Percentiles rank a stretch among this genome's conserved stretches.
phyloP scores from a whole-genome alignment of 2,329 filamentous ascomycete species.

The Apiospora hydei region DNA sequence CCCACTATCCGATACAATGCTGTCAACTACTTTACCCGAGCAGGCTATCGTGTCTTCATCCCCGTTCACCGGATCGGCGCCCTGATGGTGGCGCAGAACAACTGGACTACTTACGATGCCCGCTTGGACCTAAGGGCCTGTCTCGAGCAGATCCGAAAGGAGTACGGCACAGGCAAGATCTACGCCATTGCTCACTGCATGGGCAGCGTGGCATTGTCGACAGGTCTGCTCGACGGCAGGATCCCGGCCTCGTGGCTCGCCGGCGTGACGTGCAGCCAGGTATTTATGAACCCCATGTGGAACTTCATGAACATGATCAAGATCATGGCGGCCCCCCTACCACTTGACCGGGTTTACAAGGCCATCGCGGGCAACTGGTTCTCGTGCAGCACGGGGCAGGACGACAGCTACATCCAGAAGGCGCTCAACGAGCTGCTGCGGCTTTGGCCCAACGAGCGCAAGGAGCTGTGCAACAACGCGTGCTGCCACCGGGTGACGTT shows the following conservation, averaged over 20 bases:
- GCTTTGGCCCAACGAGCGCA: constrained; percentile 60
- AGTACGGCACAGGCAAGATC: constrained; percentile 46
- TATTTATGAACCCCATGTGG: constrained; percentile 70
- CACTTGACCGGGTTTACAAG: constrained; percentile 58
- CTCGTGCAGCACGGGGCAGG: constrained; percentile 54
- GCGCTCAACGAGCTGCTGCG: constrained; percentile 63
- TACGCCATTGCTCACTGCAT: constrained; percentile 70
- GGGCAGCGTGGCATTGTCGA: constrained; percentile 65
- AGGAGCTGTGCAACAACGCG: constrained; percentile 67
- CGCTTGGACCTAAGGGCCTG: constrained; percentile 66
- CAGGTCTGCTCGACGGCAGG: constrained; percentile 67
- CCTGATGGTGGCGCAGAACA: constrained; percentile 55
- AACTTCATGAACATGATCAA: constrained; percentile 63
- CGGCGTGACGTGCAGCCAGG: constrained; percentile 66
- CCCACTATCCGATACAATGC: constrained; percentile 70
- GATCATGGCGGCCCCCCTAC: constrained; percentile 54
- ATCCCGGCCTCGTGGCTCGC: constrained; percentile 64
- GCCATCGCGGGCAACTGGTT: constrained; percentile 61
- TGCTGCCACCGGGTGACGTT: constrained; percentile 67
- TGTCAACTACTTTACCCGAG: constrained; percentile 67
- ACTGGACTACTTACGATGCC: constrained; percentile 67
- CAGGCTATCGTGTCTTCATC: constrained; percentile 67
- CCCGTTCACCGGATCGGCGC: constrained; percentile 65
- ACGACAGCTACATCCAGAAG: constrained; percentile 58
- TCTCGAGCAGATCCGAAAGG: constrained; percentile 57